phyloP scores from a whole-genome alignment of 148 eudicot species.

The Rhododendron vialii region DNA sequence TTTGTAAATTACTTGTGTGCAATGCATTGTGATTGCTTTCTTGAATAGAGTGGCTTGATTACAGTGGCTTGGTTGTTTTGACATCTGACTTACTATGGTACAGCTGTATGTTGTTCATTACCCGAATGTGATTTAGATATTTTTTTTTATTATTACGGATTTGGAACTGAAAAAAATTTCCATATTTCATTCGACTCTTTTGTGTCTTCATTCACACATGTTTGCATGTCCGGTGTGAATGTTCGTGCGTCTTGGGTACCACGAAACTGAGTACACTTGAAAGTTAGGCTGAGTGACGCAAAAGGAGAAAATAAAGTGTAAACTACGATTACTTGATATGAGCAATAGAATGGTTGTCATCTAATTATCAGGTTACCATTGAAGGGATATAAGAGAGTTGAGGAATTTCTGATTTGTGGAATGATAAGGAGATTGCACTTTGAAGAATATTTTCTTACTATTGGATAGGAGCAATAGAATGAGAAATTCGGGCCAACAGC shows the following conservation, averaged over 20 bases:
- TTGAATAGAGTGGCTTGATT: background rate
- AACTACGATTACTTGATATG: background rate
- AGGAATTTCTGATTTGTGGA: background rate
- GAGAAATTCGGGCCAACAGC: background rate
- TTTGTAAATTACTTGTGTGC: background rate
- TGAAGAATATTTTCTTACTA: background rate
- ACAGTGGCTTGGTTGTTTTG: background rate
- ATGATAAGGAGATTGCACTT: background rate
- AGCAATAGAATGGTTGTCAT: background rate
- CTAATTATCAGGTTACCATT: background rate
- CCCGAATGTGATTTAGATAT: background rate
- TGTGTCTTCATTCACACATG: background rate
- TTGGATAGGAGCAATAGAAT: background rate
- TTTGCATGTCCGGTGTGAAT: background rate
- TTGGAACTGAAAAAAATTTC: background rate
- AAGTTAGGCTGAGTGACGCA: background rate
- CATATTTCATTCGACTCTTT: background rate
- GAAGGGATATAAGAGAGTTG: background rate
- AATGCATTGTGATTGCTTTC: background rate
- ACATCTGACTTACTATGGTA: background rate
- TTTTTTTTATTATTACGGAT: background rate
- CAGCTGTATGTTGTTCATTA: background rate
- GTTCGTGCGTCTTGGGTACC: background rate
- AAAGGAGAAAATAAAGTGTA: background rate
- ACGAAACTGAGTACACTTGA: background rate